These are phyloP conservation scores for Podochytrium sp. DNA, from an alignment of 192 early-diverging fungal species.

Conservation along the genomic window DNA sequence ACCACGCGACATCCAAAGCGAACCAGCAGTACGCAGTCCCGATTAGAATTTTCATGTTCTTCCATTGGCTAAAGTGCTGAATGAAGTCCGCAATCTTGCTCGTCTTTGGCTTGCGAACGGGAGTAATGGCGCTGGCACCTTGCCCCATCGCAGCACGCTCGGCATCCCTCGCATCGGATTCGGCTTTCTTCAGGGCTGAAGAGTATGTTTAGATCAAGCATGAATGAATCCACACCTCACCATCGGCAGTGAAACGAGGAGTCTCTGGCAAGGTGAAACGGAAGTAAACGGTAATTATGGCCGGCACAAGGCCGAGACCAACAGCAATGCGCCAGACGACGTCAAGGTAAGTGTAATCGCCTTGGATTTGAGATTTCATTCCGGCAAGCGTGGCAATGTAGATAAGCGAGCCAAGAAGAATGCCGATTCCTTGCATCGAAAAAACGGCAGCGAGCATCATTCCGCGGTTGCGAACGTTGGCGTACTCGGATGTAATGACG, in stretches of 20 bases:
- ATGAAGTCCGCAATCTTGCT: constrained; percentile 31
- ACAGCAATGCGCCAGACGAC: constrained; percentile 91
- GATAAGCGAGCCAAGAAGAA: constrained; percentile 77
- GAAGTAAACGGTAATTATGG: constrained; percentile 84
- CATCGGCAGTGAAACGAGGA: constrained; percentile 79
- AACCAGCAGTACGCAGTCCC: constrained; percentile 53
- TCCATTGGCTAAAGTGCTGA: constrained; percentile 77
- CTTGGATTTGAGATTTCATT: constrained; percentile 71
- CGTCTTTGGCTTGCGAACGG: constrained; percentile 5
- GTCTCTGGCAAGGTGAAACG: constrained; percentile 90
- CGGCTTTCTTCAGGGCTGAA: background rate
- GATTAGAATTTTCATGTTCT: constrained; percentile 77
- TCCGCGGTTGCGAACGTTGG: constrained; percentile 78
- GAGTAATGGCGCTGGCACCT: background rate
- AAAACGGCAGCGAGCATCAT: constrained; percentile 89
- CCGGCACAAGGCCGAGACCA: constrained; percentile 85
- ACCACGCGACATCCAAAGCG: constrained; percentile 55
- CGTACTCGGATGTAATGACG: constrained; percentile 92
- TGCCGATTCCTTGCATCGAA: constrained; percentile 93
- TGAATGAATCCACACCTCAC: background rate
- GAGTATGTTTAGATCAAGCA: background rate
- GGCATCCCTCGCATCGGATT: background rate
- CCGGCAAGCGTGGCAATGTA: constrained; percentile 70
- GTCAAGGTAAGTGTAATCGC: constrained; percentile 67
- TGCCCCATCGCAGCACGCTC: background rate